Percentiles rank a stretch among this genome's conserved stretches.
These are phyloP conservation scores for Typha latifolia DNA, from an alignment of 176 grass and related monocot genomes.

Conservation along the genomic window DNA sequence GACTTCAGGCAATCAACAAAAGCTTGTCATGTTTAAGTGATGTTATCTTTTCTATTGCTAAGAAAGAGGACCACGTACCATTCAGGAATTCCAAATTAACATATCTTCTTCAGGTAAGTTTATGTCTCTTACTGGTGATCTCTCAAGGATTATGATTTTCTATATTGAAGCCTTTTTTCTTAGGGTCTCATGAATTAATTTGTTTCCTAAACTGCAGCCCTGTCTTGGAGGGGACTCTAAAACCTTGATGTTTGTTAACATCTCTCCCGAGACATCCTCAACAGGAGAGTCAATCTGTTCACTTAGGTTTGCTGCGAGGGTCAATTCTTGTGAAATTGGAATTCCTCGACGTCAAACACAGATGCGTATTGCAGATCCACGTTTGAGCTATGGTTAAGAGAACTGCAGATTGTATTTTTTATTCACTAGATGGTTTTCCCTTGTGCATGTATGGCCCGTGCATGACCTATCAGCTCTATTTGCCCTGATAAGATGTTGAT, in stretches of 20 bases:
- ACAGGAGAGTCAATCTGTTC: constrained; percentile 64
- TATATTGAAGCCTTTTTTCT: background rate
- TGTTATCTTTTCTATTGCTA: constrained; percentile 87
- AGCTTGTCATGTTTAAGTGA: constrained; percentile 85
- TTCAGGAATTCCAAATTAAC: constrained; percentile 97
- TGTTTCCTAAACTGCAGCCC: constrained; percentile 36
- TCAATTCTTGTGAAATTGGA: constrained; percentile 85
- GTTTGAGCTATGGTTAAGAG: constrained; percentile 37
- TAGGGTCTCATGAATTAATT: background rate
- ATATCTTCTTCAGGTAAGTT: constrained; percentile 76
- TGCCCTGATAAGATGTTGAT: background rate
- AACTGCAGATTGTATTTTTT: background rate
- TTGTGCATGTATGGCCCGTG: background rate
- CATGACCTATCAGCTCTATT: background rate
- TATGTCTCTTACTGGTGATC: background rate
- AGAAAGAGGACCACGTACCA: constrained; percentile 83
- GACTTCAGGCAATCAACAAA: constrained; percentile 78
- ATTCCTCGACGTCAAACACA: constrained; percentile 65
- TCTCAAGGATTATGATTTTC: background rate
- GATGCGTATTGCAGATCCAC: constrained; percentile 19
- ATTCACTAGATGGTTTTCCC: background rate
- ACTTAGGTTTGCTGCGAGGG: constrained; percentile 74
- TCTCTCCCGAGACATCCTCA: constrained; percentile 64
- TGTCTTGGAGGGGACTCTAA: constrained; percentile 94
- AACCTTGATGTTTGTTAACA: constrained; percentile 91